Conservation (phyloP, 192 early-diverging fungal species). For the Coemansia sp. region DNA sequence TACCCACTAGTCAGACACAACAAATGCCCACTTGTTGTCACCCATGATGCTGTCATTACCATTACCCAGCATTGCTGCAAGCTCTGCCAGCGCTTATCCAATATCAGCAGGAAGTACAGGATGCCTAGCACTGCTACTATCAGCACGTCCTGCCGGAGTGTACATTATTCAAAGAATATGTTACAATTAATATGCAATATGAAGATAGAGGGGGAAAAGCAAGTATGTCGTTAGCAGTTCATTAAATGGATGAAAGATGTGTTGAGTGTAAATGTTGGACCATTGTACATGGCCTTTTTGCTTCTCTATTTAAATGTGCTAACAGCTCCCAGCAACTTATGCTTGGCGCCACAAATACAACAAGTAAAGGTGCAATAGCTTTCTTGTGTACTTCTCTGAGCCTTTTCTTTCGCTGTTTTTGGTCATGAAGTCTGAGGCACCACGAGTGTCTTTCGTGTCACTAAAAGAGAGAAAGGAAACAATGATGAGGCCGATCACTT, state of each 20-base stretch:
- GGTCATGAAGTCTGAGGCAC: background rate
- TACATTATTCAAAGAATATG: background rate
- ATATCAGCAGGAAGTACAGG: background rate
- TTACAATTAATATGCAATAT: background rate
- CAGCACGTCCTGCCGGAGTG: background rate
- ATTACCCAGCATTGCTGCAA: slow-evolving; percentile 1
- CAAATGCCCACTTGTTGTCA: slow-evolving; percentile 29
- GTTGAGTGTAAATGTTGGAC: background rate
- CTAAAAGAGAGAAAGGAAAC: background rate
- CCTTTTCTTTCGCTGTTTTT: background rate
- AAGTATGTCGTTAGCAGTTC: background rate
- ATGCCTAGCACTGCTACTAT: background rate
- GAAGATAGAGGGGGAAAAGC: background rate
- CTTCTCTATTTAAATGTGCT: background rate
- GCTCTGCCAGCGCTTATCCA: background rate
- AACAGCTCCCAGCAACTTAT: background rate
- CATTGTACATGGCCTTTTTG: background rate
- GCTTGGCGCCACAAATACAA: background rate
- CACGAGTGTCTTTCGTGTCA: background rate
- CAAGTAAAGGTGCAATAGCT: background rate
- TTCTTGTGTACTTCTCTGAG: background rate
- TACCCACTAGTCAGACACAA: slow-evolving; percentile 32
- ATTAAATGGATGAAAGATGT: background rate
- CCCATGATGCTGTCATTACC: background rate
- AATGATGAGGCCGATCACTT: background rate